Conservation (phyloP, 2,329 filamentous ascomycete species). For the Xylariaceae sp. region DNA sequence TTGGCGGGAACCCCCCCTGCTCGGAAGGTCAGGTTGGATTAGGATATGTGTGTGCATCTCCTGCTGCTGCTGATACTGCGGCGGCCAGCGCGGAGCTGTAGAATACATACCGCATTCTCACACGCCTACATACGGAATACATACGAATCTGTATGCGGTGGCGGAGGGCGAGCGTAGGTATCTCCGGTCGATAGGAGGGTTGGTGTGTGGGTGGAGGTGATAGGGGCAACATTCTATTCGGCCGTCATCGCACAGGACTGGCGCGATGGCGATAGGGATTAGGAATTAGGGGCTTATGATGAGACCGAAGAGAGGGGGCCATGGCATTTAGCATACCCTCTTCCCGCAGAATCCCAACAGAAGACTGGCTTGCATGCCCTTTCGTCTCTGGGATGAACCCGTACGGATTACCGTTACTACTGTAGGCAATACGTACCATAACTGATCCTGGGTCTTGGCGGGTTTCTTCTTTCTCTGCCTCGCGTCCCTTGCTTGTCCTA, state of each 20-base stretch:
- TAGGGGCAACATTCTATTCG: background rate
- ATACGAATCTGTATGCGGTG: background rate
- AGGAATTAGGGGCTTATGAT: background rate
- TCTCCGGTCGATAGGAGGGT: background rate
- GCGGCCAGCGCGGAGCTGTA: slow-evolving; percentile 40
- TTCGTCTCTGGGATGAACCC: no score
- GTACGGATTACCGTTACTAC: no score
- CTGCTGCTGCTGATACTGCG: slow-evolving; percentile 32
- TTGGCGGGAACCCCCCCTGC: slow-evolving; percentile 43
- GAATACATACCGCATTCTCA: no score
- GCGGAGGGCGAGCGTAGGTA: background rate
- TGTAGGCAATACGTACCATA: no score
- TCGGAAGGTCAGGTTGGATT: slow-evolving; percentile 53
- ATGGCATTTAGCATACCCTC: no score
- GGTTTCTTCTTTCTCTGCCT: background rate
- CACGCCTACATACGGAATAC: no score
- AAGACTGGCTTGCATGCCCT: no score
- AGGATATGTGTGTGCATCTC: slow-evolving; percentile 58
- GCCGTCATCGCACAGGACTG: background rate
- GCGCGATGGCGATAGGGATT: background rate
- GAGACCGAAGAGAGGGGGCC: no score
- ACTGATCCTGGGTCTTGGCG: background rate
- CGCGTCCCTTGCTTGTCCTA: background rate
- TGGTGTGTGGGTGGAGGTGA: background rate
- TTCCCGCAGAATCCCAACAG: no score